phyloP scores from a whole-genome alignment of 495 filamentous ascomycete species.

The Lophium mytilinum region DNA sequence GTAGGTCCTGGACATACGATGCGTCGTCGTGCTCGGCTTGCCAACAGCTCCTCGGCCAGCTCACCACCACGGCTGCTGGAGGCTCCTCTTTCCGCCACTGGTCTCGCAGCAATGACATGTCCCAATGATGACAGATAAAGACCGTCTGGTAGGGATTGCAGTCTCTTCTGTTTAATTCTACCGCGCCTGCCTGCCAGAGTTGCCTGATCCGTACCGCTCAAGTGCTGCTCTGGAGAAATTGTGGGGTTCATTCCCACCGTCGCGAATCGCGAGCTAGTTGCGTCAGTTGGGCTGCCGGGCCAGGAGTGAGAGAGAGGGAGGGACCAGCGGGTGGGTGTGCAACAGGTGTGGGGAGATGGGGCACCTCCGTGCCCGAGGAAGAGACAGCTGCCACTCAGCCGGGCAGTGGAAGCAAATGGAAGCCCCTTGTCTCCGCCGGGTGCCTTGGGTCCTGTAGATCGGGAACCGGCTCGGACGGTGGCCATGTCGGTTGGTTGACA shows the following conservation, averaged over 20 bases:
- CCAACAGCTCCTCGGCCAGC: background rate
- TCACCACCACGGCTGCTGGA: background rate
- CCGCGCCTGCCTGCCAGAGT: too few species aligned
- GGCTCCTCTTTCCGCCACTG: background rate
- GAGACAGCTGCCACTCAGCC: background rate
- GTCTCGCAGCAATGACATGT: conserved; percentile 1
- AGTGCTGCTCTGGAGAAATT: background rate
- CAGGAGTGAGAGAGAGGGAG: too few species aligned
- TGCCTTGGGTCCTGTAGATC: background rate
- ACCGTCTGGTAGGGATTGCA: conserved; percentile 7
- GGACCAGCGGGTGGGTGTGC: background rate
- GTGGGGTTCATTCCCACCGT: background rate
- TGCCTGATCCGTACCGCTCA: background rate
- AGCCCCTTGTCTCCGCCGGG: background rate
- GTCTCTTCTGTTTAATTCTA: background rate
- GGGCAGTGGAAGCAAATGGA: background rate
- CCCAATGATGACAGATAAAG: conserved; percentile 15
- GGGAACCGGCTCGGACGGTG: background rate
- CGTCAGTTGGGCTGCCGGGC: background rate
- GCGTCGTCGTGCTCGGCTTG: too few species aligned
- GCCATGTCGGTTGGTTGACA: background rate
- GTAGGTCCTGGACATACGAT: background rate
- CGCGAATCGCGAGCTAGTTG: background rate
- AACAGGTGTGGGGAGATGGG: background rate
- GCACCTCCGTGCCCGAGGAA: background rate